Evolutionary conservation across 768 basidiomycete species (phyloP).

Genomic region (Mycena chlorophos): DNA sequence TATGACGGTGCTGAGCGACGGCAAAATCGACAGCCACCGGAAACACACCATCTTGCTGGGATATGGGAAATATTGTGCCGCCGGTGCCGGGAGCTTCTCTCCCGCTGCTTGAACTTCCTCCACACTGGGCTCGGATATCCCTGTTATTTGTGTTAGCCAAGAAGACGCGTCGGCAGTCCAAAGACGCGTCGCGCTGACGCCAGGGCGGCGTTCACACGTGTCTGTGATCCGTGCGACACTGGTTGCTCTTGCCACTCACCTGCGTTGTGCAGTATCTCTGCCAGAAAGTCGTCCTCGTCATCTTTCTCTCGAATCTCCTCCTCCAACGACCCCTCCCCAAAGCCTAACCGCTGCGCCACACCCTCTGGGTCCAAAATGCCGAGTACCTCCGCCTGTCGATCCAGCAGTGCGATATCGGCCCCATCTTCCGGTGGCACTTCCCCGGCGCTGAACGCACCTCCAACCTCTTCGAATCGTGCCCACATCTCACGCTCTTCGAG

Average conservation of each 20-base stretch:
- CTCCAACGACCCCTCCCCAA: background rate
- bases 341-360: background rate
- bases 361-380: slow-evolving; percentile 8
- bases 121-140: background rate
- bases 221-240: too few species aligned
- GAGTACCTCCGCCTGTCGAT: background rate
- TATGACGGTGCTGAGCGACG: background rate
- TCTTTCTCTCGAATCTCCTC: background rate
- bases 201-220: too few species aligned
- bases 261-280: background rate
- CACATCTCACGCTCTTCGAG: slow-evolving; percentile 3
- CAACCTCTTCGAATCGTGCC: background rate
- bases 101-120: background rate
- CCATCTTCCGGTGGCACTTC: background rate
- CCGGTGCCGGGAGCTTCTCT: background rate
- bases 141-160: too few species aligned
- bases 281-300: slow-evolving; percentile 5
- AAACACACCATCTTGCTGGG: background rate
- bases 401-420: background rate
- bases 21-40: background rate
- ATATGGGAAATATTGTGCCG: background rate
- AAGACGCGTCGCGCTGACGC: too few species aligned
- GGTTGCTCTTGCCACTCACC: slow-evolving; percentile 1
- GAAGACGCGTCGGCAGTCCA: too few species aligned
- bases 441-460: slow-evolving; percentile 6